Base-by-base conservation (phyloP, 1,284 basidiomycete species). In the Chondrostereum purpureum region DNA sequence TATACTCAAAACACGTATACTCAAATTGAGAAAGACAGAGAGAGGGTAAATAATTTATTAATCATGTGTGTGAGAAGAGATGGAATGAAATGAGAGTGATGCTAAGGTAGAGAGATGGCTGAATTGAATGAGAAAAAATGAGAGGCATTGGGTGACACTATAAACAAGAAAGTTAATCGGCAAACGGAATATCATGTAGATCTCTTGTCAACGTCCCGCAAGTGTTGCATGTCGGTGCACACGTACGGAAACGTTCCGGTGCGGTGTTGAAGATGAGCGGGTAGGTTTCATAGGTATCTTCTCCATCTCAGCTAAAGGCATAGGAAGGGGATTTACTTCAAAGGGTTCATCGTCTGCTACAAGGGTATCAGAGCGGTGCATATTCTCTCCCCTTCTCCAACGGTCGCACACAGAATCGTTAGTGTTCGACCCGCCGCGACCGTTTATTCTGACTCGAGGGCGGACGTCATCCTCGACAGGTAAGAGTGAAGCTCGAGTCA, bases 401-500 rank as follows among this genome's bases (percentile, higher is more conserved):
- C 14, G 37, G 12, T 39, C 14, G 3, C 14, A 17, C 37, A 39
- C n/a, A 13, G 19, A 39, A 14, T 17, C 14, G 14, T 17, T 39
- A 18, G 13, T n/a, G 19, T 4, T n/a, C 37, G 24, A 18, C 11
- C 3, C 21, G 13, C 20, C 22, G 13, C 2, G 16, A 13, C 27
- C n/a, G 21, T 22, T 41, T 2, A 41, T 16, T n/a, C 39, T 21
- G 5, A 41, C 39, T n/a, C 17, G 18, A 41, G 39, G 39, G 13
- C 5, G 24, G 18, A 16, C 18, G 16, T 21, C 39, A 18, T 41
- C 39, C 4, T 58, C 37, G 14, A 41, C 34, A 6, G 27, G 39
- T 13, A 22, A 39, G 33, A 34, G 21, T 5, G 39, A 22, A 18
- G 5, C 24, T 41, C 39, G 39, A 41, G 20, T 41, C n/a, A 22